phyloP scores from a whole-genome alignment of 768 basidiomycete genomes.

The Gelatoporia subvermispora region DNA sequence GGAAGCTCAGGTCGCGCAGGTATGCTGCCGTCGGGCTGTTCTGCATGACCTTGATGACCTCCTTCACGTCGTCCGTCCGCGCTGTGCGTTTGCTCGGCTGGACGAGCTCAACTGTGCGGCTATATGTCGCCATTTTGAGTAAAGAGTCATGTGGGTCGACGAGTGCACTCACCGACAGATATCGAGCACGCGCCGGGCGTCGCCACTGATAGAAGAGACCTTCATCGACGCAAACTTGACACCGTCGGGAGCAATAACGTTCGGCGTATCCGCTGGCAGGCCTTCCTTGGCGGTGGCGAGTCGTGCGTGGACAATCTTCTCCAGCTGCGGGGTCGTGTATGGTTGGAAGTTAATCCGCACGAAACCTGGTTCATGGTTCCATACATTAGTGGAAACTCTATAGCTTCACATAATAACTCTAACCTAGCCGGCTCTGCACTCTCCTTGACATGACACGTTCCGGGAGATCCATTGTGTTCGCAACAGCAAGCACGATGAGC shows the following conservation, averaged over 20 bases:
- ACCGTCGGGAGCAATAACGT: conserved; percentile 63
- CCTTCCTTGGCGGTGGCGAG: conserved; percentile 56
- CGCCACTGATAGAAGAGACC: conserved; percentile 80
- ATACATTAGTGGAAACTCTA: too few relatives aligned
- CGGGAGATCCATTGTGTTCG: conserved; percentile 97
- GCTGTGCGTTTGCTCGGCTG: conserved; percentile 48
- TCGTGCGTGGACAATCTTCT: conserved; percentile 83
- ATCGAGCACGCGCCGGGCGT: conserved; percentile 89
- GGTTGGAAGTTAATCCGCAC: conserved; percentile 89
- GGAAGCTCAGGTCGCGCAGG: conserved; percentile 75
- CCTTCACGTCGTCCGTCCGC: conserved; percentile 64
- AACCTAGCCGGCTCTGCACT: conserved; percentile 88
- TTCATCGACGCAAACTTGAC: conserved; percentile 82
- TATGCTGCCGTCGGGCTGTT: conserved; percentile 87
- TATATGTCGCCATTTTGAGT: conserved; percentile 18
- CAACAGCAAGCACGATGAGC: conserved; percentile 92
- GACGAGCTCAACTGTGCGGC: conserved; percentile 81
- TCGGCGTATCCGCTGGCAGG: conserved; percentile 41
- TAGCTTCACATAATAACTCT: conserved; percentile 16
- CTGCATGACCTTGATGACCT: conserved; percentile 82
- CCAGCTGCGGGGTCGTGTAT: conserved; percentile 73
- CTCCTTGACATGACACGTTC: conserved; percentile 91
- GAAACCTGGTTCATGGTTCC: conserved; percentile 69
- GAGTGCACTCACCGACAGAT: conserved; percentile 65
- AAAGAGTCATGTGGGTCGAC: background rate